Evolutionary conservation across 2,329 filamentous ascomycete genomes (phyloP).

Genomic region (Thermoascus crustaceus): DNA sequence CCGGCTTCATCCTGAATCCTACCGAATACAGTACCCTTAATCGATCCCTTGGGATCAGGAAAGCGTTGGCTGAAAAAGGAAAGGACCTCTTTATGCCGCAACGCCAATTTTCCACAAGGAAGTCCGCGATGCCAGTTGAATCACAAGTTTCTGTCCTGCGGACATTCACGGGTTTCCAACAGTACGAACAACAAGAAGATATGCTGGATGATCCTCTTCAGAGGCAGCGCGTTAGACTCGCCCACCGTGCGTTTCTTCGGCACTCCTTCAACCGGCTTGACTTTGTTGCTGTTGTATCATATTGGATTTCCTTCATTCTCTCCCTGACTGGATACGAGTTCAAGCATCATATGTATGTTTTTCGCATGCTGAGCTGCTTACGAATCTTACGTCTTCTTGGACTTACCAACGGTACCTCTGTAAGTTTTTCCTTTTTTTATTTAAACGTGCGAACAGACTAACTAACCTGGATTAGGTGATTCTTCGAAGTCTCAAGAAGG

Average conservation of each 20-base stretch:
- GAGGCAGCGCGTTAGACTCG: constrained; percentile 75
- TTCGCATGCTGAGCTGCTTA: constrained; percentile 92
- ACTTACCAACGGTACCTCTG: constrained; percentile 85
- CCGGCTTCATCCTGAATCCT: constrained; percentile 85
- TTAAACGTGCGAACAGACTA: constrained; percentile 1
- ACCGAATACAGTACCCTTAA: constrained; percentile 87
- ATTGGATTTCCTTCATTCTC: constrained; percentile 82
- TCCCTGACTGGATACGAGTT: constrained; percentile 62
- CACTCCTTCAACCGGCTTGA: constrained; percentile 95
- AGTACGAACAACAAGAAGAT: constrained; percentile 55
- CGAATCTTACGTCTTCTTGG: constrained; percentile 86
- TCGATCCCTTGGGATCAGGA: constrained; percentile 63
- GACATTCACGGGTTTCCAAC: constrained; percentile 66
- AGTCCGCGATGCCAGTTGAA: constrained; percentile 32
- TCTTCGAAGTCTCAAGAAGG: constrained; percentile 87
- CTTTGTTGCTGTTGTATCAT: constrained; percentile 88
- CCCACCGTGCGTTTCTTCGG: constrained; percentile 81
- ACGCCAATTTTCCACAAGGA: constrained; percentile 58
- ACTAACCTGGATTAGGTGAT: constrained; percentile 58
- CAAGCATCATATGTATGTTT: constrained; percentile 69
- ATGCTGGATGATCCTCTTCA: constrained; percentile 58
- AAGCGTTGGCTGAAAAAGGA: constrained; percentile 68
- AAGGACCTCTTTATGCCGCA: constrained; percentile 74
- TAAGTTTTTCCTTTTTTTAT: constrained; percentile 38
- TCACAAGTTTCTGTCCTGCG: constrained; percentile 55